Conservation (phyloP, 257 asterid species). For the Penstemon newberryi region DNA sequence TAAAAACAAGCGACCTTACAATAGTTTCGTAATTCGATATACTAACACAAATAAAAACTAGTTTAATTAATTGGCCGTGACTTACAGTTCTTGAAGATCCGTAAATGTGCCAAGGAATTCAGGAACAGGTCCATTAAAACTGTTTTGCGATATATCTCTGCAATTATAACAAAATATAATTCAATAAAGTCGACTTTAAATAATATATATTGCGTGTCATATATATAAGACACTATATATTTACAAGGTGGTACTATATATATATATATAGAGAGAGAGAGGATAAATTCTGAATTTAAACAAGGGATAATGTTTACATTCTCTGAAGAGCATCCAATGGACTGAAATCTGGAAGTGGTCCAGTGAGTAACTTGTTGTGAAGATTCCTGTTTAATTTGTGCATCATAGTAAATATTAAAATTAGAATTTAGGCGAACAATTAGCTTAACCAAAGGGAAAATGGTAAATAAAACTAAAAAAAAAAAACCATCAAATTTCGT, state of each 20-base stretch:
- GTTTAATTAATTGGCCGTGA: neutral
- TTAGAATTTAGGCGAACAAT: no score
- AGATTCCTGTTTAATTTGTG: slow-evolving; percentile 37
- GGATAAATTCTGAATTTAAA: no score
- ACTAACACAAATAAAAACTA: no score
- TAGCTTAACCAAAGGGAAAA: no score
- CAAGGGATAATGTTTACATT: slow-evolving; percentile 28
- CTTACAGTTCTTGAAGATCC: slow-evolving; percentile 47
- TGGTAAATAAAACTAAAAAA: no score
- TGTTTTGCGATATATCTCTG: slow-evolving; percentile 45
- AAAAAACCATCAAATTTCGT: no score
- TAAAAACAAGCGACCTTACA: no score
- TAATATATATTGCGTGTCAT: no score
- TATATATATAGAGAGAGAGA: neutral
- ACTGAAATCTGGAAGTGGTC: slow-evolving; percentile 39
- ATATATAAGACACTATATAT: no score
- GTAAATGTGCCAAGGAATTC: slow-evolving; percentile 46
- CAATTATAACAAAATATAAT: slow-evolving; percentile 14
- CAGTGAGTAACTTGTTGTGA: slow-evolving; percentile 2
- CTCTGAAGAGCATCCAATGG: slow-evolving; percentile 51
- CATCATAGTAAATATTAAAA: neutral
- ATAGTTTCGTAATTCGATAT: no score
- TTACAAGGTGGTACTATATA: neutral
- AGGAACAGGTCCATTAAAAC: slow-evolving; percentile 41
- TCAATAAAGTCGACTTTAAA: no score